A percentile compares a stretch with the other conserved stretches of the same genome.
Evolutionary conservation across 345 rosid genomes (phyloP).

Genomic region (Rhizophora apiculata): DNA sequence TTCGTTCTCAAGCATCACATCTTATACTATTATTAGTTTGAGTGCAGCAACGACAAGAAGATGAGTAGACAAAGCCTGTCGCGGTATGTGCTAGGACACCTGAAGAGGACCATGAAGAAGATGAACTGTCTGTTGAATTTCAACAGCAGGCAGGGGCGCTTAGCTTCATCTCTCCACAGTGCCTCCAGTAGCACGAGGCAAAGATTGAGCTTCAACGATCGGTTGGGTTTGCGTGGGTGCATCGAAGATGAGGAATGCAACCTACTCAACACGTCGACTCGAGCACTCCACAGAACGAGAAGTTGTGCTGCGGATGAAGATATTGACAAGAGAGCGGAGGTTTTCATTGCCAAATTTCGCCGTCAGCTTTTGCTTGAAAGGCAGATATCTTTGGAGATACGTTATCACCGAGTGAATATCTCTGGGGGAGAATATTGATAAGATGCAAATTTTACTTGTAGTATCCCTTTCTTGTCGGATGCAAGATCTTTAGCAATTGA

Average conservation of each 20-base stretch:
- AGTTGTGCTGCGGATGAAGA: slow-evolving; percentile 14
- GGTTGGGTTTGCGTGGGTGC: slow-evolving; percentile 25
- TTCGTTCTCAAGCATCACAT: not conserved
- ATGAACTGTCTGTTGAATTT: slow-evolving; percentile 17
- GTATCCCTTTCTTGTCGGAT: too few species aligned
- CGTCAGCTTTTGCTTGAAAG: slow-evolving; percentile 23
- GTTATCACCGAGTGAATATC: slow-evolving; percentile 10
- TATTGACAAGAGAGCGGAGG: slow-evolving; percentile 23
- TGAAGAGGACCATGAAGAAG: slow-evolving; percentile 33
- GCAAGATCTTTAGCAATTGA: too few species aligned
- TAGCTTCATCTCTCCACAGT: slow-evolving; percentile 10
- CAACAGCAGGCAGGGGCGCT: slow-evolving; percentile 20
- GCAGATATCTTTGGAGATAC: slow-evolving; percentile 26
- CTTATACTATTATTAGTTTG: too few species aligned
- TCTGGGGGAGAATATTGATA: slow-evolving; percentile 1
- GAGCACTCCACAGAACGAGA: slow-evolving; percentile 8
- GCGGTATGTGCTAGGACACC: slow-evolving; percentile 11
- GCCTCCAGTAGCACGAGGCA: not conserved
- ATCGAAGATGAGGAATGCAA: slow-evolving; percentile 16
- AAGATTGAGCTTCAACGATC: slow-evolving; percentile 33
- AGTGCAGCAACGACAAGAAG: not conserved
- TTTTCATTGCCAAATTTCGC: slow-evolving; percentile 24
- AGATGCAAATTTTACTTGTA: not conserved
- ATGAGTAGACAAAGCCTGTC: slow-evolving; percentile 14
- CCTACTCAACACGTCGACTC: not conserved